A percentile compares a stretch with the other conserved stretches of the same genome.
Conservation (phyloP, 2,329 filamentous ascomycete species). For the Paecilomyces dactylethromorphus region DNA sequence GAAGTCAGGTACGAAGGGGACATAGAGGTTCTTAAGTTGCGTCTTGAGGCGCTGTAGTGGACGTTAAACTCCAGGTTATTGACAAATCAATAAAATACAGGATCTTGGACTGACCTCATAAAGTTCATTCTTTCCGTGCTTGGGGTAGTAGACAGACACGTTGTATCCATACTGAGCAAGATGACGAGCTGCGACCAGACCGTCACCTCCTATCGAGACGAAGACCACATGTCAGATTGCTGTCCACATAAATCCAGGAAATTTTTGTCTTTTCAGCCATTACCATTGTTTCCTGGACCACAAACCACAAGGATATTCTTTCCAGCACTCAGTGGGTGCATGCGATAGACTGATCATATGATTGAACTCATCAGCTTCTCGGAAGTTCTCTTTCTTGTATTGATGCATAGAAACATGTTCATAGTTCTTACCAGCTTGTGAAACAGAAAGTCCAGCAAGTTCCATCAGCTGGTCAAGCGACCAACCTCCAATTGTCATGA, state of each 20-base stretch:
- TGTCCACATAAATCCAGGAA: neutral
- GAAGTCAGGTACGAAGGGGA: conserved; percentile 84
- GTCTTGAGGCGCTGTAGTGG: conserved; percentile 63
- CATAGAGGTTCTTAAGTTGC: conserved; percentile 73
- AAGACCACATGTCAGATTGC: neutral
- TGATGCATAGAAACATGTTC: neutral
- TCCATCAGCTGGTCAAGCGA: conserved; percentile 98
- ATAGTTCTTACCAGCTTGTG: conserved; percentile 63
- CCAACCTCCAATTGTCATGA: conserved; percentile 82
- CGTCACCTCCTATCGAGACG: conserved; percentile 66
- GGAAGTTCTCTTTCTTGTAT: neutral
- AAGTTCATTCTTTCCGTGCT: conserved; percentile 81
- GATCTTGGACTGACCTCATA: conserved; percentile 76
- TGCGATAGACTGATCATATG: conserved; percentile 61
- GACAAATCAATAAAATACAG: too few species aligned
- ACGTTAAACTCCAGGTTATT: too few species aligned
- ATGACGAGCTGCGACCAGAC: conserved; percentile 88
- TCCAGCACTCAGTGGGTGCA: conserved; percentile 70
- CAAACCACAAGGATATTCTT: conserved; percentile 78
- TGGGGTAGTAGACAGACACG: conserved; percentile 87
- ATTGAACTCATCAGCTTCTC: neutral
- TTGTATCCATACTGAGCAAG: conserved; percentile 86
- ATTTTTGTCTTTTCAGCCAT: neutral
- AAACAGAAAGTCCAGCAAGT: conserved; percentile 84
- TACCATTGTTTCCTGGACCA: conserved; percentile 66